phyloP scores from a whole-genome alignment of 495 filamentous ascomycete genomes.

The Penicillium diatomitis region DNA sequence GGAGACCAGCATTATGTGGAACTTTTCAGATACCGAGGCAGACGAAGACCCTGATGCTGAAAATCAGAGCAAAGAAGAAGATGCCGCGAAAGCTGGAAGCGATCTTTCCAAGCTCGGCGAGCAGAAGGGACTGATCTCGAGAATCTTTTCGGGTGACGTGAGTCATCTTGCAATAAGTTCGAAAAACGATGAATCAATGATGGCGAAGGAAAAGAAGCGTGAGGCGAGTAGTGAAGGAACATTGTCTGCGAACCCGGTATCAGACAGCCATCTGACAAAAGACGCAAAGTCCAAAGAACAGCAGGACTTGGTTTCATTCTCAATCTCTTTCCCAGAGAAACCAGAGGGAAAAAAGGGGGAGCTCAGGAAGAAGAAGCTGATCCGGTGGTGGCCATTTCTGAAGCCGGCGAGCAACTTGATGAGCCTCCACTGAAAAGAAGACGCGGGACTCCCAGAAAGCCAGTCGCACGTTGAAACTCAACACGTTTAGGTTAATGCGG shows the following conservation, averaged over 20 bases:
- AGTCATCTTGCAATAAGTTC: slow-evolving; percentile 2
- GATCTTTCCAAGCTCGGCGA: slow-evolving; percentile 6
- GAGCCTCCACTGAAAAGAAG: slow-evolving; percentile 32
- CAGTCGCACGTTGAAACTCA: slow-evolving; percentile 1
- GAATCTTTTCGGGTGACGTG: slow-evolving; percentile 19
- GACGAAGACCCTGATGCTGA: slow-evolving; percentile 21
- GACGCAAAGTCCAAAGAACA: slow-evolving; percentile 5
- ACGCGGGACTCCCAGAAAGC: slow-evolving; percentile 19
- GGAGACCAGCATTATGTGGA: slow-evolving; percentile 67
- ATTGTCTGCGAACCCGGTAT: too few relatives aligned
- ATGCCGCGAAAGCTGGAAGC: slow-evolving; percentile 12
- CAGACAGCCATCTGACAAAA: slow-evolving; percentile 4
- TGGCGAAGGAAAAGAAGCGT: slow-evolving; percentile 5
- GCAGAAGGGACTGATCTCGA: slow-evolving; percentile 19
- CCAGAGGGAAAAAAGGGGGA: slow-evolving; percentile 1
- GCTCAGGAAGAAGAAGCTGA: slow-evolving; percentile 9
- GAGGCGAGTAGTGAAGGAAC: background rate
- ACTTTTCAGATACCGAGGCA: slow-evolving; percentile 60
- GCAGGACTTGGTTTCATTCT: slow-evolving; percentile 26
- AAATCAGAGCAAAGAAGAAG: slow-evolving; percentile 2
- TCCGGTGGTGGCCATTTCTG: slow-evolving; percentile 14
- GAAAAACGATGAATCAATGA: background rate
- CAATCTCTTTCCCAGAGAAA: slow-evolving; percentile 26
- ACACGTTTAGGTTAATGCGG: too few relatives aligned
- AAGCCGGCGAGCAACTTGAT: slow-evolving; percentile 11